These are phyloP conservation scores for Lasiodiplodia citricola DNA, from an alignment of 2,329 filamentous ascomycete species.

Conservation along the genomic window DNA sequence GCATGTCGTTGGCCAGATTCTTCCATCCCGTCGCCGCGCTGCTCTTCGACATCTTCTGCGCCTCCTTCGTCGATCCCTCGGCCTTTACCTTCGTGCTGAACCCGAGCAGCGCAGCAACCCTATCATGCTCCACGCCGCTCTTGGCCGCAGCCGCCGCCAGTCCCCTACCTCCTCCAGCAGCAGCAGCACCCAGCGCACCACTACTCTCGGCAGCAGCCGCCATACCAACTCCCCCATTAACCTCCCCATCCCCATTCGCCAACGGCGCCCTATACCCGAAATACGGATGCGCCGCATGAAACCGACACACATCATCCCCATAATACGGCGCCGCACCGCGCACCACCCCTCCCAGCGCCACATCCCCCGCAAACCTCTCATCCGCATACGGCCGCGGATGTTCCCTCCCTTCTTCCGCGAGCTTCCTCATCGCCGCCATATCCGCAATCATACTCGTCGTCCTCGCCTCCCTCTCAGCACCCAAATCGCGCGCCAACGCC, in stretches of 20 bases:
- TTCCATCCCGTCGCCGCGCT: not conserved
- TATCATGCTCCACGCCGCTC: not conserved
- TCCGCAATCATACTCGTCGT: not conserved
- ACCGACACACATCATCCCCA: not conserved
- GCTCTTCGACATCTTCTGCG: not conserved
- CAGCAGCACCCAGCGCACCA: no score
- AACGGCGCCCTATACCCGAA: not conserved
- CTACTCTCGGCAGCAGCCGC: no score
- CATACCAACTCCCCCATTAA: not conserved
- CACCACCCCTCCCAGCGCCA: not conserved
- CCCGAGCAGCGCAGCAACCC: not conserved
- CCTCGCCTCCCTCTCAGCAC: not conserved
- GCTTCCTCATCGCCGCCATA: not conserved
- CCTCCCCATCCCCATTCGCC: not conserved
- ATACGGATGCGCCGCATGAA: conserved; percentile 1
- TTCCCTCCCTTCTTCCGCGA: no score
- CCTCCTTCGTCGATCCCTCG: not conserved
- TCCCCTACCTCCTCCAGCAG: not conserved
- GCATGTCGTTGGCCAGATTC: not conserved
- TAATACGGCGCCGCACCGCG: not conserved
- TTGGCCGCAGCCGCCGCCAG: no score
- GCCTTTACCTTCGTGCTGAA: conserved; percentile 1
- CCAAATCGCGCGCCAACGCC: not conserved
- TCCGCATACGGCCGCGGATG: conserved; percentile 1
- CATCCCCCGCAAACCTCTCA: not conserved